Evolutionary conservation across 1,284 basidiomycete species (phyloP).

Genomic region (Cystobasidiaceae sp.): DNA sequence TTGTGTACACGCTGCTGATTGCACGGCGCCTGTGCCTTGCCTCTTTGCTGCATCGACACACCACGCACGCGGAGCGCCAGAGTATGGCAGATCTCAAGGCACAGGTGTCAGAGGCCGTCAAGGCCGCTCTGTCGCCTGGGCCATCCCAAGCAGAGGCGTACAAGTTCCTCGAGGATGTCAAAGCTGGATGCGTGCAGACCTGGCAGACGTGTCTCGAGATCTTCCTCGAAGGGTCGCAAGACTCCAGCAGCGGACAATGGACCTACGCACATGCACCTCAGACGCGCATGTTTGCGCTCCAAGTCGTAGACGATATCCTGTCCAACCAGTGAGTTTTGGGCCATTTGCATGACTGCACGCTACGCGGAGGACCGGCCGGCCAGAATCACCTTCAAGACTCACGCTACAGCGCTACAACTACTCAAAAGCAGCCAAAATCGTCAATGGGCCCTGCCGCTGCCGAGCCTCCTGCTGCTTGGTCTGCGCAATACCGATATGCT

Average conservation of each 20-base stretch:
- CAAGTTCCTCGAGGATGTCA: slow-evolving; percentile 68
- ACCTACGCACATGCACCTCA: slow-evolving; percentile 60
- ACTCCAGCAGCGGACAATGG: slow-evolving; percentile 51
- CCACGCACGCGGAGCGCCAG: too few species aligned
- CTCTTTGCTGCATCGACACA: too few species aligned
- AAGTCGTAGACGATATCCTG: slow-evolving; percentile 77
- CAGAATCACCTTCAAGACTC: too few species aligned
- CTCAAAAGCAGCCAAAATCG: too few species aligned
- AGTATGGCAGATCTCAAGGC: slow-evolving; percentile 14
- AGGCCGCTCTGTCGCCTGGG: slow-evolving; percentile 18
- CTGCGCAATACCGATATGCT: too few species aligned
- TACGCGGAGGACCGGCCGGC: too few species aligned
- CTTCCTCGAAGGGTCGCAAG: slow-evolving; percentile 60
- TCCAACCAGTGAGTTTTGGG: slow-evolving; percentile 64
- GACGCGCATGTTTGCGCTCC: slow-evolving; percentile 75
- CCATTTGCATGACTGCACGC: too few species aligned
- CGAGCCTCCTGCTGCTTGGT: too few species aligned
- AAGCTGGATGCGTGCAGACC: slow-evolving; percentile 63
- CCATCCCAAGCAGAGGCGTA: slow-evolving; percentile 56
- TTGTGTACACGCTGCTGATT: too few species aligned
- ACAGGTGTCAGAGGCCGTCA: slow-evolving; percentile 23
- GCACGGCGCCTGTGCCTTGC: too few species aligned
- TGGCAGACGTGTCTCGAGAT: slow-evolving; percentile 72
- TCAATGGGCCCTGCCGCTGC: too few species aligned
- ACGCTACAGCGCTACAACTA: too few species aligned